Conservation (phyloP, 805 yeast genomes). For the Lachancea sp. region DNA sequence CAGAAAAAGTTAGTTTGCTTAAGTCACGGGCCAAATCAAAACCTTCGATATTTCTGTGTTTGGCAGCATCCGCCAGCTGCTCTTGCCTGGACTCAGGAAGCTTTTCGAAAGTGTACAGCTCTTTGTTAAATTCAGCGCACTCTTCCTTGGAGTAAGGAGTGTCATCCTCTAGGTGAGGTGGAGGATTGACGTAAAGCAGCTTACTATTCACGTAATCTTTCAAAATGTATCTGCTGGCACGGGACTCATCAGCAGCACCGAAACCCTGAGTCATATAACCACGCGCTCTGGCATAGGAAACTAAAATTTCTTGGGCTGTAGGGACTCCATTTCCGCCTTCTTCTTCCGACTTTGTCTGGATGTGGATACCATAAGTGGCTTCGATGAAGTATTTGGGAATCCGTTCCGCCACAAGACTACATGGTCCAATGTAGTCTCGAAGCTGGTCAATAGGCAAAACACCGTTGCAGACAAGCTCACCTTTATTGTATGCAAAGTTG, state of each 20-base stretch:
- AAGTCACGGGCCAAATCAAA: constrained; percentile 67
- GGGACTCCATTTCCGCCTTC: constrained; percentile 92
- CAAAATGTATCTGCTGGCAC: constrained; percentile 86
- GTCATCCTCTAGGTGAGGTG: constrained; percentile 63
- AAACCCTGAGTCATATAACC: constrained; percentile 97
- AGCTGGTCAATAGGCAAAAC: constrained; percentile 97
- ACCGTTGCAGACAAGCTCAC: constrained; percentile 95
- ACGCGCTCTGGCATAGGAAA: constrained; percentile 91
- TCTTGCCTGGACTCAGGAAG: constrained; percentile 68
- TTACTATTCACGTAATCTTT: constrained; percentile 95
- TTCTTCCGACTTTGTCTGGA: constrained; percentile 62
- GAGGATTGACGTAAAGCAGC: constrained; percentile 77
- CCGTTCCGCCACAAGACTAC: constrained; percentile 76
- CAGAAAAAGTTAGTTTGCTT: constrained; percentile 67
- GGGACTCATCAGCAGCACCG: constrained; percentile 92
- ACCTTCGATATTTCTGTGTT: constrained; percentile 47
- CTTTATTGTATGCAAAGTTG: constrained; percentile 92
- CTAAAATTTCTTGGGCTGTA: constrained; percentile 80
- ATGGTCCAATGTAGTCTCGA: constrained; percentile 86
- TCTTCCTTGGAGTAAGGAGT: constrained; percentile 47
- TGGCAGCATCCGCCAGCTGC: constrained; percentile 62
- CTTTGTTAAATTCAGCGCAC: constrained; percentile 61
- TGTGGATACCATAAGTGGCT: constrained; percentile 88
- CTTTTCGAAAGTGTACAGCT: constrained; percentile 56
- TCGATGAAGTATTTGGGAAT: constrained; percentile 85